Evolutionary conservation across 768 basidiomycete genomes (phyloP), one percentile per base, ranked within the genome.

Genomic region (Mycena metata): DNA sequence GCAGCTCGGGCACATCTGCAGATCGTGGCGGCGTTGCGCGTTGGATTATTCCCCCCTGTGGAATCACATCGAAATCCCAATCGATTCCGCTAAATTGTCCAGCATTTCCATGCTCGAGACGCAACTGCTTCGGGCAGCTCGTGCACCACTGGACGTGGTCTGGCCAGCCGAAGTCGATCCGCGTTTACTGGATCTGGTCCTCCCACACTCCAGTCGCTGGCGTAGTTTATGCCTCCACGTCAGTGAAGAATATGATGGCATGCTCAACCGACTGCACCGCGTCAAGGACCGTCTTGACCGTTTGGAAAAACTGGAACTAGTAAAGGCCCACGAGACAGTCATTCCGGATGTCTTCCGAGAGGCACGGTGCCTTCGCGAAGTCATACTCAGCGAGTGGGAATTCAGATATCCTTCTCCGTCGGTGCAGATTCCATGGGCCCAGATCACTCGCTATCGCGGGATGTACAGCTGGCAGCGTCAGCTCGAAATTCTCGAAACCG

Each of bases 1-100:
- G 61, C 41, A 33, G 13, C 60, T 61, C 13, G 60, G 41, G 10
- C 50, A 61, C 16, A 52, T 61, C 9, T 61, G 60, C 43, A 33
- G n/a, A 7, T 55, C 52, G 9, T 63, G 61, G 61, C 33, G 61
- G 36, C 19, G 19, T 26, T 12, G 12, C 1, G 61, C 52, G 0
- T 19, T 54, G 15, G 30, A 12, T 2, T 54, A 55, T 23, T 43
- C 61, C 16, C 19, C 8, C 11, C 43, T 63, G 5, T 63, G 61
- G 61, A 42, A 19, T 24, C 45, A 39, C 12, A 35, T 63, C 30
- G 10, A n/a, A n/a, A 36, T 63, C 16, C 33, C 39, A 15, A 39
- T 15, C 12, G 36, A 56, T 5, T 46, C 58, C 10, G 19, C 60
- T 0, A 10, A 17, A 42, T 9, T 21, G 11, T 39, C 15, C 17